A percentile compares a stretch with the other conserved stretches of the same genome.
Conservation (phyloP, 2,329 filamentous ascomycete species). For the Exophiala spinifera region DNA sequence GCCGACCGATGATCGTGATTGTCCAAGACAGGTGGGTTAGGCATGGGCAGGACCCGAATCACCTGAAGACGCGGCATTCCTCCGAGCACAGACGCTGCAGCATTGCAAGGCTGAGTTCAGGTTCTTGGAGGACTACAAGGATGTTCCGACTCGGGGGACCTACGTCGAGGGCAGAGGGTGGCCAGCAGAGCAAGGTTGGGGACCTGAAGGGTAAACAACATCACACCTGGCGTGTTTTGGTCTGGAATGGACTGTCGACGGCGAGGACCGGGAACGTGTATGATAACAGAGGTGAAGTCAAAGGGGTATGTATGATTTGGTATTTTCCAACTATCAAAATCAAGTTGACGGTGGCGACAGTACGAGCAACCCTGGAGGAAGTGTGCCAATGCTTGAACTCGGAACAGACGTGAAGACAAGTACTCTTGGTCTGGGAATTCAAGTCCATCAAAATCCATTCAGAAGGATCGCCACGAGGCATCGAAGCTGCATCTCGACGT, state of each 20-base stretch:
- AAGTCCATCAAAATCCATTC: no score
- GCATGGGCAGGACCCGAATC: constrained; percentile 34
- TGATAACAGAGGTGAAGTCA: not conserved
- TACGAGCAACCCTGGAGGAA: no score
- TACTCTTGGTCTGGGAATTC: no score
- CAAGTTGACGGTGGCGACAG: no score
- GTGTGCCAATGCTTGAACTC: no score
- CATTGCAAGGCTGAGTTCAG: constrained; percentile 54
- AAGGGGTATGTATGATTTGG: no score
- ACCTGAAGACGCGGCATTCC: constrained; percentile 37
- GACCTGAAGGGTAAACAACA: constrained; percentile 40
- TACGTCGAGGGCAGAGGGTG: constrained; percentile 45
- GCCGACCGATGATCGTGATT: no score
- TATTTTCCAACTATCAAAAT: no score
- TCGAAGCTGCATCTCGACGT: no score
- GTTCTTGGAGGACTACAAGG: constrained; percentile 56
- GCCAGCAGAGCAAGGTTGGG: constrained; percentile 51
- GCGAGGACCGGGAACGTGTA: not conserved
- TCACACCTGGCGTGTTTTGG: constrained; percentile 41
- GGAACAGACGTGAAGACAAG: no score
- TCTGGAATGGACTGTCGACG: not conserved
- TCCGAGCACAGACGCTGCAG: constrained; percentile 39
- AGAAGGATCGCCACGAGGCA: no score
- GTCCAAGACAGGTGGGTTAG: constrained; percentile 31
- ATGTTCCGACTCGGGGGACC: constrained; percentile 48